Conservation (phyloP, 257 asterid genomes). For the Coffea eugenioides region DNA sequence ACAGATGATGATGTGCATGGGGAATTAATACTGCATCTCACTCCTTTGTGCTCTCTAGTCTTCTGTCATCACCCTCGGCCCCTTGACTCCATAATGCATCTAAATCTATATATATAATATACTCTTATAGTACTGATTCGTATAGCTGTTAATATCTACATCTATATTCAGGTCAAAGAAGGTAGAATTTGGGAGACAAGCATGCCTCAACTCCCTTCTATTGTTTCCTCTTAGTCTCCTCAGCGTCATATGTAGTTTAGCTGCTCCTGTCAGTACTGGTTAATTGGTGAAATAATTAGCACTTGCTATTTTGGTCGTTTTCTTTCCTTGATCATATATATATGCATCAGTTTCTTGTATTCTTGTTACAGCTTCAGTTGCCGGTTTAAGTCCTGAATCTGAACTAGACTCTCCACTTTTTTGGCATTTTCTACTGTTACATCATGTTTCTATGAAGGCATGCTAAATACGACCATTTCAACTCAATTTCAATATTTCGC, state of each 20-base stretch:
- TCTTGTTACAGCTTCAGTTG: not conserved
- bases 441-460: not conserved
- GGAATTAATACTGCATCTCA: slow-evolving; percentile 36
- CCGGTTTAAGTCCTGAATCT: not conserved
- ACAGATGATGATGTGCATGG: slow-evolving; percentile 35
- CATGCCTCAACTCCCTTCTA: not conserved
- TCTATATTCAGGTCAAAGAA: not conserved
- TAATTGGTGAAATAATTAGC: not conserved
- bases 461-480: not conserved
- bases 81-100: slow-evolving; percentile 1
- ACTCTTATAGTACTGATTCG: not conserved
- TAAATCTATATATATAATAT: too few relatives aligned
- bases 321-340: not conserved
- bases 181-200: not conserved
- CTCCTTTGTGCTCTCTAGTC: slow-evolving; percentile 78
- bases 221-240: not conserved
- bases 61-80: slow-evolving; percentile 65
- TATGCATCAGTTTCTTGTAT: not conserved
- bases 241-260: not conserved
- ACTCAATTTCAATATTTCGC: not conserved
- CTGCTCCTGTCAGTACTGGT: not conserved
- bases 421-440: not conserved
- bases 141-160: not conserved
- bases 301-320: not conserved
- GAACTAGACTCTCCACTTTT: not conserved